A percentile compares a stretch with the other conserved stretches of the same genome.
Evolutionary conservation across 2,329 filamentous ascomycete genomes (phyloP).

Genomic region (Aspergillus calidoustus): DNA sequence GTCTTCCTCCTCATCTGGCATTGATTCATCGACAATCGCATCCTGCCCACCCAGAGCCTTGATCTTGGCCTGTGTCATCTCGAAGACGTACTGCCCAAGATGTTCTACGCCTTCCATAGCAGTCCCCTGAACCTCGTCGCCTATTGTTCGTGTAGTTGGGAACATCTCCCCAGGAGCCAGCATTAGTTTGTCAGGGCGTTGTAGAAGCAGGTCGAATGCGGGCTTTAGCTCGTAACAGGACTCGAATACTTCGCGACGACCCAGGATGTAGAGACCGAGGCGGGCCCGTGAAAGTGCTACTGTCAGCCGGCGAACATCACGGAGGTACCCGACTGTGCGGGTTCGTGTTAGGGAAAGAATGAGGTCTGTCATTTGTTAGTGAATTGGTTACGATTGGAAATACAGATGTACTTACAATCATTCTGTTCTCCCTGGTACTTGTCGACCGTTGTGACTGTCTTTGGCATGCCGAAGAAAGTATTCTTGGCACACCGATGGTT

Average conservation of each 20-base stretch:
- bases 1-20: constrained; percentile 35
- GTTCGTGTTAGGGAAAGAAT: constrained; percentile 93
- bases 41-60: constrained; percentile 58
- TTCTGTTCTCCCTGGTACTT: constrained; percentile 99
- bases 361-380: constrained; percentile 65
- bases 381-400: not conserved
- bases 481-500: constrained; percentile 81
- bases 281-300: constrained; percentile 92
- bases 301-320: constrained; percentile 90
- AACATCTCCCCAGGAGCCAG: constrained; percentile 87
- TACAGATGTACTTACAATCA: constrained; percentile 71
- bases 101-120: constrained; percentile 93
- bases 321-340: constrained; percentile 84
- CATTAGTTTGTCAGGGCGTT: constrained; percentile 78
- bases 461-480: constrained; percentile 83
- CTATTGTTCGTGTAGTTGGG: constrained; percentile 64
- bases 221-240: constrained; percentile 83
- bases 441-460: constrained; percentile 91
- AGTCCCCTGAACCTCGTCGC: constrained; percentile 57
- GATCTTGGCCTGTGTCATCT: constrained; percentile 83
- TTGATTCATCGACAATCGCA: constrained; percentile 41
- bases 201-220: constrained; percentile 78
- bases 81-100: constrained; percentile 91
- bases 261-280: constrained; percentile 88
- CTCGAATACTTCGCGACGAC: constrained; percentile 86